Percentiles rank a stretch among this genome's conserved stretches.
phyloP scores from a whole-genome alignment of 1,284 basidiomycete genomes.

The Heimioporus punctisporus region DNA sequence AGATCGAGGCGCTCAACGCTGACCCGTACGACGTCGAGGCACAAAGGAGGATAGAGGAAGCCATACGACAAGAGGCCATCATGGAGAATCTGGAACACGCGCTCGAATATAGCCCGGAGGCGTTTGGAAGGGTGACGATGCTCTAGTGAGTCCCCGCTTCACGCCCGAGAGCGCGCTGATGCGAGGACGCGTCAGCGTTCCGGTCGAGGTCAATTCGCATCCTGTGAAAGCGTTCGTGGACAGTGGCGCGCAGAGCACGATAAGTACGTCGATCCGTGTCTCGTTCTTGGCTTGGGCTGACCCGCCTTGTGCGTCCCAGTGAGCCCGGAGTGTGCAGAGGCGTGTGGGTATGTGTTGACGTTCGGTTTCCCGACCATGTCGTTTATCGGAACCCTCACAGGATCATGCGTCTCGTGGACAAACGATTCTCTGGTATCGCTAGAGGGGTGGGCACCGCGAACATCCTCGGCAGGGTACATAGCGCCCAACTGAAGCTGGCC shows the following conservation, averaged over 20 bases:
- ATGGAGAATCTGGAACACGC: slow-evolving; percentile 93
- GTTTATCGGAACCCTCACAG: too few relatives aligned
- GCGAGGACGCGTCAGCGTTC: slow-evolving; percentile 44
- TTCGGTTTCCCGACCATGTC: too few relatives aligned
- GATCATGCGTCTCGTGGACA: slow-evolving; percentile 94
- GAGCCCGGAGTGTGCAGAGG: slow-evolving; percentile 94
- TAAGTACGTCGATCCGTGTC: slow-evolving; percentile 65
- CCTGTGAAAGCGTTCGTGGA: slow-evolving; percentile 98
- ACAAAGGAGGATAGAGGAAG: slow-evolving; percentile 93
- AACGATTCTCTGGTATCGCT: slow-evolving; percentile 88
- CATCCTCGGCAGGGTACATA: slow-evolving; percentile 95
- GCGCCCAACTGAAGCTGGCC: slow-evolving; percentile 89
- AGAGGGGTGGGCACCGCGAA: slow-evolving; percentile 96
- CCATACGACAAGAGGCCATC: slow-evolving; percentile 89
- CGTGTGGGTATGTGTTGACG: slow-evolving; percentile 68
- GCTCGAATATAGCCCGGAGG: slow-evolving; percentile 91
- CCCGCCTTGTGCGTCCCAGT: slow-evolving; percentile 51
- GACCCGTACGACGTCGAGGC: slow-evolving; percentile 94
- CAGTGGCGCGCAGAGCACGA: slow-evolving; percentile 95
- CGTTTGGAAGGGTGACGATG: slow-evolving; percentile 96
- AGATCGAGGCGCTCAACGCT: slow-evolving; percentile 73
- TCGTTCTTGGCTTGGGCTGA: slow-evolving; percentile 9
- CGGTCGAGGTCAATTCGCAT: slow-evolving; percentile 90
- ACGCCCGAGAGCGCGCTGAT: too few relatives aligned
- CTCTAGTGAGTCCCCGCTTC: slow-evolving; percentile 74